phyloP scores from a whole-genome alignment of 129 eudicot species.

The Smallanthus sonchifolius region DNA sequence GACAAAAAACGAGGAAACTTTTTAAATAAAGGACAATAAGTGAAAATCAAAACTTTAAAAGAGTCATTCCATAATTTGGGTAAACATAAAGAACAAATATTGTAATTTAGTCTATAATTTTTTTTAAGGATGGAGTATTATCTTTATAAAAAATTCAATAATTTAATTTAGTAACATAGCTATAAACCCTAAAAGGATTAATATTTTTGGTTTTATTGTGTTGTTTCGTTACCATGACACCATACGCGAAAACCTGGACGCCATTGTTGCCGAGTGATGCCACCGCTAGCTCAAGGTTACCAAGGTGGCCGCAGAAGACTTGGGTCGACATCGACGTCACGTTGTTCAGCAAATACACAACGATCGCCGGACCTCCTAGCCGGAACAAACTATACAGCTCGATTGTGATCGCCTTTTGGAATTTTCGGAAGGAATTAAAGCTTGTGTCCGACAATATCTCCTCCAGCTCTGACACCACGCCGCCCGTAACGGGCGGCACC shows the following conservation, averaged over 20 bases:
- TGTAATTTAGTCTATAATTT: no score
- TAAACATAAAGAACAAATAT: no score
- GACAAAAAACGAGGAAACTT: no score
- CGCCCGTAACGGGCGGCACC: background rate
- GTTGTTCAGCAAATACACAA: constrained; percentile 39
- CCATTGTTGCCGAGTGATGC: constrained; percentile 44
- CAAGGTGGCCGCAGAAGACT: constrained; percentile 45
- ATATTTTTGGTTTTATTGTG: no score
- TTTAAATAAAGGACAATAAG: no score
- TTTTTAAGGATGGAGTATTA: no score
- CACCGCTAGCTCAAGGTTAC: constrained; percentile 43
- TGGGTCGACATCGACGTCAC: constrained; percentile 45
- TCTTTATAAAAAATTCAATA: no score
- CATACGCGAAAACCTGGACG: constrained; percentile 40
- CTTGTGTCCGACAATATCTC: constrained; percentile 32
- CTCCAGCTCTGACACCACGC: constrained; percentile 29
- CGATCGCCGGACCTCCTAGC: constrained; percentile 39
- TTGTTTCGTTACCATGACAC: constrained; percentile 45
- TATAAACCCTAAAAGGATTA: no score
- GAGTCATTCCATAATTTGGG: no score
- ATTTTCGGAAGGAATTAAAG: constrained; percentile 5
- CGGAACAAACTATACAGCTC: constrained; percentile 28
- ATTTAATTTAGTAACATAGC: no score
- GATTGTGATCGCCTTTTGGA: constrained; percentile 9
- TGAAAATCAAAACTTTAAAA: no score